phyloP scores from a whole-genome alignment of 2,329 filamentous ascomycete species.

The Microdochium nivale region DNA sequence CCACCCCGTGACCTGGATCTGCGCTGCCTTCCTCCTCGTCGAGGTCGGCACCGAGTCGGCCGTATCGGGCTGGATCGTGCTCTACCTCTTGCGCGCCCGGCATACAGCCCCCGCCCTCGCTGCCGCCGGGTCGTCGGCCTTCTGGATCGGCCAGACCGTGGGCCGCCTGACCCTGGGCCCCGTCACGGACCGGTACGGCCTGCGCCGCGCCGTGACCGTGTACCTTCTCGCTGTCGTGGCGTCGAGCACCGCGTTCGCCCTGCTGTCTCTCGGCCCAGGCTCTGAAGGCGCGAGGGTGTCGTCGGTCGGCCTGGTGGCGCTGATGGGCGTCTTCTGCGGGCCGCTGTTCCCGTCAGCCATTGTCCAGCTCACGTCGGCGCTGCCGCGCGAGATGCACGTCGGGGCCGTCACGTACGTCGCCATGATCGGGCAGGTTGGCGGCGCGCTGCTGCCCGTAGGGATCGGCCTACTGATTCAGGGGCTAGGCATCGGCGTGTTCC shows the following conservation, averaged over 20 bases:
- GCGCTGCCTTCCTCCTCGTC: slow-evolving; percentile 63
- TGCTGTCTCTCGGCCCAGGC: background rate
- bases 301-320: background rate
- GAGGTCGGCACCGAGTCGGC: slow-evolving; percentile 75
- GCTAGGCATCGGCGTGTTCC: slow-evolving; percentile 46
- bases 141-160: slow-evolving; percentile 75
- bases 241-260: background rate
- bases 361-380: slow-evolving; percentile 63
- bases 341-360: slow-evolving; percentile 71
- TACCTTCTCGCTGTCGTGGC: slow-evolving; percentile 50
- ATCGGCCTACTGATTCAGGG: slow-evolving; percentile 58
- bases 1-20: slow-evolving; percentile 59
- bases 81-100: slow-evolving; percentile 76
- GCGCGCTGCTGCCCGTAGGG: slow-evolving; percentile 57
- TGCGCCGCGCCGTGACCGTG: slow-evolving; percentile 53
- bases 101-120: slow-evolving; percentile 60
- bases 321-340: background rate
- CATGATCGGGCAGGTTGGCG: slow-evolving; percentile 67
- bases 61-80: slow-evolving; percentile 70
- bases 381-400: slow-evolving; percentile 67
- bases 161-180: slow-evolving; percentile 69
- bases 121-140: slow-evolving; percentile 69
- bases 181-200: slow-evolving; percentile 63
- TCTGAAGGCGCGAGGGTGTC: background rate
- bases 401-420: slow-evolving; percentile 74